Percentiles rank a stretch among this genome's conserved stretches.
Evolutionary conservation across 768 basidiomycete species (phyloP).

Genomic region (Chalciporus piperatus): DNA sequence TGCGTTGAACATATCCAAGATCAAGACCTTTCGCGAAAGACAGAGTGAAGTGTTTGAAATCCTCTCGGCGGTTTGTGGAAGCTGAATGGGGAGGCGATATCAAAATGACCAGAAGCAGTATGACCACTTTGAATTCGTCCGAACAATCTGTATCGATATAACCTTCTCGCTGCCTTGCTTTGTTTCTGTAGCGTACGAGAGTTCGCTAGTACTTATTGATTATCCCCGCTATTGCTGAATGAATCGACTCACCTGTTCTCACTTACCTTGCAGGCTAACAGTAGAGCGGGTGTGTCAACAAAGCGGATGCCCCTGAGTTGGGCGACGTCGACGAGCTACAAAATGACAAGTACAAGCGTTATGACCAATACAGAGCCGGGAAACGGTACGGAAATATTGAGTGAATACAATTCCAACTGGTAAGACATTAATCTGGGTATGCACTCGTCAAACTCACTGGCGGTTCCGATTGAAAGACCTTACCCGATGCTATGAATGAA

Average conservation of each 20-base stretch:
- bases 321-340: neutral
- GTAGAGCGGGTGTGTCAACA: neutral
- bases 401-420: neutral
- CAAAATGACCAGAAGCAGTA: neutral
- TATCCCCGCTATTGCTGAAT: neutral
- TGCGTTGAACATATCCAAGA: slow-evolving; percentile 64
- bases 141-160: slow-evolving; percentile 7
- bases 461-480: neutral
- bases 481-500: neutral
- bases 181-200: neutral
- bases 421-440: neutral
- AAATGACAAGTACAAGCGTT: neutral
- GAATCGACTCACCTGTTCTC: neutral
- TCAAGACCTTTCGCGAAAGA: slow-evolving; percentile 70
- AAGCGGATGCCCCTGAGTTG: too few species aligned
- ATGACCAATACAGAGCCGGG: neutral
- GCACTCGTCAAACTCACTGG: too few species aligned
- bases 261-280: too few species aligned
- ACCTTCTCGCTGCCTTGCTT: neutral
- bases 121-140: neutral
- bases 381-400: neutral
- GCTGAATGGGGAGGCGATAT: neutral
- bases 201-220: neutral
- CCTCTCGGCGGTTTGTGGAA: slow-evolving; percentile 22
- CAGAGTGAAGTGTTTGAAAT: slow-evolving; percentile 72